These are phyloP conservation scores for Metschnikowia kunwiensis DNA, from an alignment of 805 yeast genomes.

Conservation along the genomic window DNA sequence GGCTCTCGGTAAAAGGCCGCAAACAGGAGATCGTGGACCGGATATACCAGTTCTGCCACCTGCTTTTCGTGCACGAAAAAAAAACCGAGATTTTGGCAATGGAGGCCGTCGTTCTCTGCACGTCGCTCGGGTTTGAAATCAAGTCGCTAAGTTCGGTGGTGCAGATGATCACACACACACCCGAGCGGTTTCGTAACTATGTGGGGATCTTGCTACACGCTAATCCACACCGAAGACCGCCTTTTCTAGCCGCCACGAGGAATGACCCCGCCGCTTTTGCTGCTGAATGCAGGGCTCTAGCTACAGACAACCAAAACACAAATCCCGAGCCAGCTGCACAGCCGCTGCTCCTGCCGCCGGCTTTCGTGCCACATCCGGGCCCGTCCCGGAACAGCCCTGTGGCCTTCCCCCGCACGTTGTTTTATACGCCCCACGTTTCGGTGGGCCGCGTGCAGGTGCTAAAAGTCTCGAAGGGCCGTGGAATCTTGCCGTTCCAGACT, in stretches of 20 bases:
- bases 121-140: no score
- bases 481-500: constrained; percentile 35
- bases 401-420: constrained; percentile 55
- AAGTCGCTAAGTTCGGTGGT: no score
- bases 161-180: no score
- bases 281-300: no score
- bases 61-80: constrained; percentile 40
- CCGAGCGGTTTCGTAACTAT: no score
- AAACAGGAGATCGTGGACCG: constrained; percentile 61
- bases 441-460: constrained; percentile 48
- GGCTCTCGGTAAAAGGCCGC: constrained; percentile 51
- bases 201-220: no score
- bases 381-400: constrained; percentile 37
- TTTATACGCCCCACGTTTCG: constrained; percentile 47
- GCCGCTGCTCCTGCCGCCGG: neutral
- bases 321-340: no score
- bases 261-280: no score
- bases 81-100: constrained; percentile 44
- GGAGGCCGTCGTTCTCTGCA: constrained; percentile 42
- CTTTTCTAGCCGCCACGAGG: no score
- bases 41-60: constrained; percentile 43
- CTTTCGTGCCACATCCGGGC: neutral
- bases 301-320: no score
- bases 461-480: constrained; percentile 45
- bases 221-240: no score